Conservation (phyloP, 495 filamentous ascomycete genomes). For the Penicillium simplicissimum region DNA sequence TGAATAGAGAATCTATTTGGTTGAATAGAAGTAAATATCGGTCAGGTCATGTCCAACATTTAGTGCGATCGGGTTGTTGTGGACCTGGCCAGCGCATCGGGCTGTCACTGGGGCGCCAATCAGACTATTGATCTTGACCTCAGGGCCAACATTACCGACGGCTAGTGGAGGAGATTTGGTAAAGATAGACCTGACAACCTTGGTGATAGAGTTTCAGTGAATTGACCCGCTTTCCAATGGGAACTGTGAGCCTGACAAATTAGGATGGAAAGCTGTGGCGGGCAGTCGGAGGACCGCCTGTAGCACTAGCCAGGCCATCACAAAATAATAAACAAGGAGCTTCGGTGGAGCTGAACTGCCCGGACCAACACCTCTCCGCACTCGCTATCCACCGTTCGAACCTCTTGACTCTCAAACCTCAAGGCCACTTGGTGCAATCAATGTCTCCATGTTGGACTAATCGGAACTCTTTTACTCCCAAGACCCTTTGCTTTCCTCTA, state of each 20-base stretch:
- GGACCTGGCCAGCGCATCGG: slow-evolving; percentile 21
- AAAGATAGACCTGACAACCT: background rate
- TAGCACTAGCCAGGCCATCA: slow-evolving; percentile 5
- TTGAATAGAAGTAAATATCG: slow-evolving; percentile 7
- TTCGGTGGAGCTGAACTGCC: slow-evolving; percentile 28
- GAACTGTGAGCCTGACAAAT: background rate
- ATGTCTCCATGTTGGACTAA: slow-evolving; percentile 16
- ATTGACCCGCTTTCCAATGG: no score
- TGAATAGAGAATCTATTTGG: background rate
- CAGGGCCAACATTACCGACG: background rate
- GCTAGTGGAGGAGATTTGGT: background rate
- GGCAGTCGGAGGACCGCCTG: slow-evolving; percentile 1
- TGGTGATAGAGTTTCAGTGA: background rate
- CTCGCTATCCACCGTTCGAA: slow-evolving; percentile 22
- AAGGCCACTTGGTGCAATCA: background rate
- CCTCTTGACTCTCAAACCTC: slow-evolving; percentile 6
- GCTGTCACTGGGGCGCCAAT: slow-evolving; percentile 9
- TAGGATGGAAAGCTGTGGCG: background rate
- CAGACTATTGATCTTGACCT: slow-evolving; percentile 7
- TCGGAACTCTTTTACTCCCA: background rate
- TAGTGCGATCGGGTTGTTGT: slow-evolving; percentile 10
- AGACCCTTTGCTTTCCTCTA: slow-evolving; percentile 4
- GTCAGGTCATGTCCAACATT: slow-evolving; percentile 1
- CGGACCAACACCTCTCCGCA: slow-evolving; percentile 32
- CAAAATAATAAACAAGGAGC: slow-evolving; percentile 31